Evolutionary conservation across 2,329 filamentous ascomycete genomes (phyloP), one percentile per base, ranked within the genome.

Genomic region (Trichoderma afroharzianum): DNA sequence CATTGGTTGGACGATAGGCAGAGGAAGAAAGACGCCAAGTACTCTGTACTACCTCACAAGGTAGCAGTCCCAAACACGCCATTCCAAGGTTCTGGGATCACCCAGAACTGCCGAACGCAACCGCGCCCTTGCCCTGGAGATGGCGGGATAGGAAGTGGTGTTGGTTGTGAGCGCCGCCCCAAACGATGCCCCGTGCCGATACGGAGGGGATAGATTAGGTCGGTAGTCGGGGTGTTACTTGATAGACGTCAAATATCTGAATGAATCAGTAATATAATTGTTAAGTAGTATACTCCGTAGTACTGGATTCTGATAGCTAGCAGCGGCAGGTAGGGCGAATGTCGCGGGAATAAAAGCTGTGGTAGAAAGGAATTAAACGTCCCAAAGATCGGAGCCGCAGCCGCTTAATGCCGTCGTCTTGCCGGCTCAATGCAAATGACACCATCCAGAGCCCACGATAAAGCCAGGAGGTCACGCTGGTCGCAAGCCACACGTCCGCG

Each of bases 381-480:
- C 21, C 26, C 36, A 39, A 39, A 61, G 26, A n/a, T 59, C 66
- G 66, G 66, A 59, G 53, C 66, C 55, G 66, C 66, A 68, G 28
- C 26, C 32, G 55, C 66, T 68, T 68, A 68, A 68, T 68, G 66
- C 66, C 66, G 66, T 57, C 33, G 26, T 68, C 53, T 36, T 61
- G n/a, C 66, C 33, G 53, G 66, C 36, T 43, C 66, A 68, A 43
- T 24, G 55, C 53, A 21, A 50, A 68, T 68, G 66, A 11, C 66
- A 59, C 66, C 66, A 68, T 39, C 28, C 28, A 11, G 6, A 39
- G 26, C 28, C 28, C 55, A 32, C 39, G 66, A 68, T 50, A 15
- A 39, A 39, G 58, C 50, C 12, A 33, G 36, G 28, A 50, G 36
- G 66, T 57, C 66, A 68, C 50, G 66, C n/a, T 55, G 39, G 28